A percentile compares a stretch with the other conserved stretches of the same genome.
Evolutionary conservation across 2,329 filamentous ascomycete species (phyloP).

Genomic region (Magnaporthiopsis rhizophila): DNA sequence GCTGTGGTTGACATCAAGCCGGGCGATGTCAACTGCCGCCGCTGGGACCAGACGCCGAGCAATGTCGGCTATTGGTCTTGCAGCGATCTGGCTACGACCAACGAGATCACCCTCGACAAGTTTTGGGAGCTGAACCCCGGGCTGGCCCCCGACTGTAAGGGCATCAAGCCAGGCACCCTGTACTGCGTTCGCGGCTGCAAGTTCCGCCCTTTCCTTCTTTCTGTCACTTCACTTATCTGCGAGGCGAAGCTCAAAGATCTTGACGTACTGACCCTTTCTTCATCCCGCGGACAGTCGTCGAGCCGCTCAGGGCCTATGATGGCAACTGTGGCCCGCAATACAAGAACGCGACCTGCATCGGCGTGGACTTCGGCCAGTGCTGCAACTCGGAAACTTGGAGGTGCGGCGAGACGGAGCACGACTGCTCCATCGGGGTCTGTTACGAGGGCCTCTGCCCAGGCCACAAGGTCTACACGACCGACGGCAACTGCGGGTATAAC

Average conservation of each 20-base stretch:
- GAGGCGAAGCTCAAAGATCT: too few relatives aligned
- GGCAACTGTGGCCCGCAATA: slow-evolving; percentile 23
- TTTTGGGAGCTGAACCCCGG: slow-evolving; percentile 10
- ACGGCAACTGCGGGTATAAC: background rate
- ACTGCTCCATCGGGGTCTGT: slow-evolving; percentile 3
- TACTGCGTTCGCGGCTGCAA: slow-evolving; percentile 13
- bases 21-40: slow-evolving; percentile 13
- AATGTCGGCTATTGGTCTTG: slow-evolving; percentile 11
- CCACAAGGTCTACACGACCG: slow-evolving; percentile 1
- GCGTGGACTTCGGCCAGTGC: slow-evolving; percentile 18
- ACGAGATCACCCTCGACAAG: slow-evolving; percentile 6
- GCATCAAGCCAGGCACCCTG: slow-evolving; percentile 7
- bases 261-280: too few relatives aligned
- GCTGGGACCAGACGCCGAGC: slow-evolving; percentile 1
- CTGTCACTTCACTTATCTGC: too few relatives aligned
- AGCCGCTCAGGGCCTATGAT: slow-evolving; percentile 18
- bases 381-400: slow-evolving; percentile 25
- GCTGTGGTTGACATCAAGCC: too few relatives aligned
- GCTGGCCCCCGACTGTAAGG: slow-evolving; percentile 8
- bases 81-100: background rate
- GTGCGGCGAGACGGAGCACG: slow-evolving; percentile 17
- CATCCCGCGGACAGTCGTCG: slow-evolving; percentile 14
- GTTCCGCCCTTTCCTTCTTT: background rate
- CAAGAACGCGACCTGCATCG: slow-evolving; percentile 24
- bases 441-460: slow-evolving; percentile 5